Conservation (phyloP, 306 rosid species). For the Canavalia ensiformis region DNA sequence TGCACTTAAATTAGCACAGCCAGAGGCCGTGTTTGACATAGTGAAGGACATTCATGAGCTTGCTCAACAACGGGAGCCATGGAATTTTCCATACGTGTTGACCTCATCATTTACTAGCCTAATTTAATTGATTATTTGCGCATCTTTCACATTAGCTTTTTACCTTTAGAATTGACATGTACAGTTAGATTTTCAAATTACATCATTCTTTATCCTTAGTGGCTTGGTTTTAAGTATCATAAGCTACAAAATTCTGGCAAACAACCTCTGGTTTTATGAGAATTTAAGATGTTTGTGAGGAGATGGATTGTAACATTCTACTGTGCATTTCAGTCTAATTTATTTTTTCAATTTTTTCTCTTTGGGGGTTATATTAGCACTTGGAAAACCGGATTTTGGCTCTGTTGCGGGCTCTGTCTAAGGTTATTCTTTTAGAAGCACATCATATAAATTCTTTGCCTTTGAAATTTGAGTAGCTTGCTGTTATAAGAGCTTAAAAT, state of each 20-base stretch:
- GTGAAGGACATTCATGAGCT: slow-evolving; percentile 93
- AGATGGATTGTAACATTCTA: slow-evolving; percentile 36
- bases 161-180: slow-evolving; percentile 62
- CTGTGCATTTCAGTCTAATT: slow-evolving; percentile 37
- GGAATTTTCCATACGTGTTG: slow-evolving; percentile 73
- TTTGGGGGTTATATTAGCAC: slow-evolving; percentile 9
- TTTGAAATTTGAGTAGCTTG: slow-evolving; percentile 30
- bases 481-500: neutral
- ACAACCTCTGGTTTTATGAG: slow-evolving; percentile 46
- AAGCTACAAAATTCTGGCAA: slow-evolving; percentile 47
- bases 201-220: slow-evolving; percentile 59
- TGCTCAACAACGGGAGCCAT: slow-evolving; percentile 75
- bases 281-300: slow-evolving; percentile 37
- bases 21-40: slow-evolving; percentile 92
- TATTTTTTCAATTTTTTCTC: neutral
- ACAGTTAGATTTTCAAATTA: slow-evolving; percentile 56
- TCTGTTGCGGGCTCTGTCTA: neutral
- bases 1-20: slow-evolving; percentile 90
- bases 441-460: neutral
- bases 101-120: slow-evolving; percentile 85
- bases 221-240: slow-evolving; percentile 45
- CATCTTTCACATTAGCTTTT: slow-evolving; percentile 30
- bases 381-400: neutral
- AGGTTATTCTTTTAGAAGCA: neutral
- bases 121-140: slow-evolving; percentile 50